Base-by-base conservation (phyloP, 257 asterid genomes). In the Voacanga thouarsii region DNA sequence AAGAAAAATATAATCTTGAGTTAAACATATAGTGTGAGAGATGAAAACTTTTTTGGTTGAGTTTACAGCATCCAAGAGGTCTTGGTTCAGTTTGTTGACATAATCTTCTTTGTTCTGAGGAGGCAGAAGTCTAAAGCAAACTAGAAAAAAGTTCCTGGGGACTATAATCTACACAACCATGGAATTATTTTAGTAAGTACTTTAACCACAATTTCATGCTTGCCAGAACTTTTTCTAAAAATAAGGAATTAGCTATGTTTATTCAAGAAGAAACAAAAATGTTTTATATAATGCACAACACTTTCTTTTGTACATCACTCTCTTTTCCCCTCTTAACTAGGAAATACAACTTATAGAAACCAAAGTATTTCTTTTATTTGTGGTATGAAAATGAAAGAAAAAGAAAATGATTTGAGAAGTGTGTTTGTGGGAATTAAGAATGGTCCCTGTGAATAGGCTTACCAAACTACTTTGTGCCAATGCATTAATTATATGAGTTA, bases 31-130 rank as follows among this genome's bases (percentile, higher is more conserved):
- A 21, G 99, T 94, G 91, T 94, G 99, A 74, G 97, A 88, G 69
- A 95, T 91, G 88, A 84, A 93, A 77, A 95, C 80, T 81, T 86
- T 88, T 55, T 98, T 98, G 3, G 96, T 85, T 33, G 97, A 87
- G 86, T 93, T 95, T 14, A 87, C 96, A 57, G 92, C 89, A 71
- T 93, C 98, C 76, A 95, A 79, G 55, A 95, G 82, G 76, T 89
- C 89, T 26, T 73, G 89, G 87, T 92, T 95, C 86, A 92, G 72
- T 77, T 75, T 87, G 88, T 89, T 89, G 61, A 85, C 85, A 64
- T 47, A 39, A 61, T 85, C 92, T 69, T 85, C 86, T 41, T 84
- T 59, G 79, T 76, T 63, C 45, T 74, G 85, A 24, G 87, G 85
- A 71, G 91, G 83, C 85, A 83, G 75, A 71, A 95, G 86, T 49